Conservation (phyloP, 139 green algal genomes). For the Picochlorum costavermella region DNA sequence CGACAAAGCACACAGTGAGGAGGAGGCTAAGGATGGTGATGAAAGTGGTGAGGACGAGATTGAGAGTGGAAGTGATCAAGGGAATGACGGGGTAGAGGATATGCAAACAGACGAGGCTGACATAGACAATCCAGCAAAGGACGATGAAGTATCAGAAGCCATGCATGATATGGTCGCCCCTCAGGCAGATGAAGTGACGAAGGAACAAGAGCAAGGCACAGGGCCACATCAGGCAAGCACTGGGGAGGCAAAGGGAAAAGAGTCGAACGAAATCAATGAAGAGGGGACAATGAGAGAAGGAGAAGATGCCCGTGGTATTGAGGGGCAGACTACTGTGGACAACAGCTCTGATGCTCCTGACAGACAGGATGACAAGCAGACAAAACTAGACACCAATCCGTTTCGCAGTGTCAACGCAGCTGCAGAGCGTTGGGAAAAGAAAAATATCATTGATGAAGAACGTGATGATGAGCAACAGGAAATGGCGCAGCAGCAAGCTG, state of each 20-base stretch:
- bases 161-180: slow-evolving; percentile 9
- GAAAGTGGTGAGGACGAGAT: slow-evolving; percentile 25
- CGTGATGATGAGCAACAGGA: slow-evolving; percentile 12
- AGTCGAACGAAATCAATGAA: slow-evolving; percentile 15
- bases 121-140: slow-evolving; percentile 4
- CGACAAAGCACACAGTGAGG: slow-evolving; percentile 14
- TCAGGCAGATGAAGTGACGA: slow-evolving; percentile 13
- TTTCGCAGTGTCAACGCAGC: slow-evolving; percentile 57
- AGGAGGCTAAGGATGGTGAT: slow-evolving; percentile 10
- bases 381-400: slow-evolving; percentile 43
- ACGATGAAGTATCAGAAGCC: neutral
- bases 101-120: slow-evolving; percentile 5
- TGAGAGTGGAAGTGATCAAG: slow-evolving; percentile 11
- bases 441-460: slow-evolving; percentile 59
- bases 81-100: slow-evolving; percentile 4
- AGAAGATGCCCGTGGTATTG: slow-evolving; percentile 1
- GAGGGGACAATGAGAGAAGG: slow-evolving; percentile 13
- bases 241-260: slow-evolving; percentile 11
- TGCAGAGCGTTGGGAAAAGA: slow-evolving; percentile 62
- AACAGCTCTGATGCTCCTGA: neutral
- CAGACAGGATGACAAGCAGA: neutral
- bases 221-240: slow-evolving; percentile 10
- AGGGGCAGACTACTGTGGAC: neutral
- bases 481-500: slow-evolving; percentile 1
- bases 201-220: slow-evolving; percentile 2